Conservation (phyloP, 148 eudicot genomes). For the Diospyros lotus region DNA sequence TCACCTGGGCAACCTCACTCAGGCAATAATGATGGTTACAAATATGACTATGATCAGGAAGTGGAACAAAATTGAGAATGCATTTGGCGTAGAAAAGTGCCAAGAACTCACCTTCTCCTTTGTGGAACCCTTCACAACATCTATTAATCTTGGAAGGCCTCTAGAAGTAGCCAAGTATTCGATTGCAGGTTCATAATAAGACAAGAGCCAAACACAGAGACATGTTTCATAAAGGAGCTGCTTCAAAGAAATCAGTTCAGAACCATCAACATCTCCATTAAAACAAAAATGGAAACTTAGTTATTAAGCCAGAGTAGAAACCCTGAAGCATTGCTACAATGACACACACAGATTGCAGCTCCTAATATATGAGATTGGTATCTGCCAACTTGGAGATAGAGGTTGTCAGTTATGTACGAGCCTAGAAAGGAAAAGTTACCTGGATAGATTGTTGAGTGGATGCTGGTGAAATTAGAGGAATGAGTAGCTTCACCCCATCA, state of each 20-base stretch:
- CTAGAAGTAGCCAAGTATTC: conserved; percentile 87
- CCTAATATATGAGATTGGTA: neutral
- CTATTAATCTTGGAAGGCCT: conserved; percentile 68
- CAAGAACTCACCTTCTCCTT: conserved; percentile 71
- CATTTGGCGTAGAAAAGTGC: neutral
- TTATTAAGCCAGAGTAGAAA: neutral
- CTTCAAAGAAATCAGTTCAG: conserved; percentile 18
- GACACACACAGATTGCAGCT: neutral
- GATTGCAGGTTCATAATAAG: conserved; percentile 89
- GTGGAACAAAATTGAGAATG: neutral
- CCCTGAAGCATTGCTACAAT: neutral
- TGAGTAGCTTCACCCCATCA: conserved; percentile 91
- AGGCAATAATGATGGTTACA: neutral
- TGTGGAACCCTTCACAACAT: conserved; percentile 87
- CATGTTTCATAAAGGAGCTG: conserved; percentile 98
- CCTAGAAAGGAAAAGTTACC: conserved; percentile 31
- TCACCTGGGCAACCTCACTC: neutral
- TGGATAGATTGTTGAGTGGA: conserved; percentile 92
- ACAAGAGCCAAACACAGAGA: conserved; percentile 90
- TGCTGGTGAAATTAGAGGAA: conserved; percentile 85
- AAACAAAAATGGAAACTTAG: neutral
- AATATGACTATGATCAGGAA: neutral
- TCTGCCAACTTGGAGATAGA: neutral
- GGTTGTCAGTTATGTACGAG: neutral
- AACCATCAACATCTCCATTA: conserved; percentile 14